A percentile compares a stretch with the other conserved stretches of the same genome.
Conservation (phyloP, 208 protist species). For the Trypanosoma melophagium region DNA sequence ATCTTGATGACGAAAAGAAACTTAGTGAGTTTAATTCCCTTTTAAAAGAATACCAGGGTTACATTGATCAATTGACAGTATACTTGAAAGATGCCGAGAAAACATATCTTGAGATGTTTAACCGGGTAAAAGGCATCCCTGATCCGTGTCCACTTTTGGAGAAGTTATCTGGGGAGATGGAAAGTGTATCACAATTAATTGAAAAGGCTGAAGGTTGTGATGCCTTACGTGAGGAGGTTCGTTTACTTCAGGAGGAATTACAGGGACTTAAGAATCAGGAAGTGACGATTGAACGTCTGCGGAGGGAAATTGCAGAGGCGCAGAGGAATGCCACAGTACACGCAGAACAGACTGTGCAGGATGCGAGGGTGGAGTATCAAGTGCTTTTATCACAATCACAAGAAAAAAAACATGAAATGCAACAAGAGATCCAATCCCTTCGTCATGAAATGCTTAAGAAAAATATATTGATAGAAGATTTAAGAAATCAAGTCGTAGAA, state of each 20-base stretch:
- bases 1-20: constrained; percentile 12
- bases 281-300: constrained; percentile 15
- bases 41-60: constrained; percentile 15
- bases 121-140: constrained; percentile 4
- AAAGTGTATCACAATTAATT: constrained; percentile 10
- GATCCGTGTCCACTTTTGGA: constrained; percentile 23
- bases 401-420: constrained; percentile 6
- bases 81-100: constrained; percentile 14
- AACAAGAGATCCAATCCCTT: constrained; percentile 11
- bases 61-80: constrained; percentile 12
- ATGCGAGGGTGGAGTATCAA: constrained; percentile 8
- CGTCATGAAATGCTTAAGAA: neutral
- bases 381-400: constrained; percentile 10
- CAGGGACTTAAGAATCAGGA: constrained; percentile 12
- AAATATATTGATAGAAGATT: neutral
- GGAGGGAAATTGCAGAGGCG: constrained; percentile 9
- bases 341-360: constrained; percentile 2
- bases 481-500: neutral
- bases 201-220: neutral
- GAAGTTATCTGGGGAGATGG: constrained; percentile 15
- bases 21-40: constrained; percentile 13
- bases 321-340: neutral
- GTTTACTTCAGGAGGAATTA: constrained; percentile 5
- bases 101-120: constrained; percentile 14
- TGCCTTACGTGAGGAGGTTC: constrained; percentile 6